These are phyloP conservation scores for Chenopodium album DNA, from an alignment of 148 eudicot genomes.

Conservation along the genomic window DNA sequence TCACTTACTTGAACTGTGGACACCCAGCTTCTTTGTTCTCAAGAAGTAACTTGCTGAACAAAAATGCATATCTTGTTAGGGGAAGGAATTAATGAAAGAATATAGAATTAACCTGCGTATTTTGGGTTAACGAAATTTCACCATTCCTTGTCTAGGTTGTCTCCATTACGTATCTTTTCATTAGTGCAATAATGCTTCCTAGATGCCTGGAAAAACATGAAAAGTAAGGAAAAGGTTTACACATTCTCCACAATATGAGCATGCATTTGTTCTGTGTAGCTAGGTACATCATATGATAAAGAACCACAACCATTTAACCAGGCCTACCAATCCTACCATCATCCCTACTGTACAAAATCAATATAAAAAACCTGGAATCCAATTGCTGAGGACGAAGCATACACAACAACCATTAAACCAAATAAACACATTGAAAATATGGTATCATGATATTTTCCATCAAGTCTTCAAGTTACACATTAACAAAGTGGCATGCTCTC, in stretches of 20 bases:
- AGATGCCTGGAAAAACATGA: constrained; percentile 61
- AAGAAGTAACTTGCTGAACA: constrained; percentile 74
- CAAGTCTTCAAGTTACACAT: not conserved
- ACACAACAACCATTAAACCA: not conserved
- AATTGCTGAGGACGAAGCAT: not conserved
- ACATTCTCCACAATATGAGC: not conserved
- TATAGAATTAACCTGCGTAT: not conserved
- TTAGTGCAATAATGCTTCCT: constrained; percentile 96
- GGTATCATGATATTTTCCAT: not conserved
- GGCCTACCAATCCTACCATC: not conserved
- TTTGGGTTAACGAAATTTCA: constrained; percentile 27
- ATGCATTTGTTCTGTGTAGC: not conserved
- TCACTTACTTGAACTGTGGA: constrained; percentile 70
- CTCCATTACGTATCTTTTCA: constrained; percentile 39
- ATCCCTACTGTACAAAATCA: not conserved
- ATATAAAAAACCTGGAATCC: not conserved
- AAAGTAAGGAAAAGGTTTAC: not conserved
- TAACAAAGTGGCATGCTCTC: not conserved
- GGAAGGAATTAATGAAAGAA: constrained; percentile 7
- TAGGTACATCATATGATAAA: not conserved
- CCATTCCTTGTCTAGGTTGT: constrained; percentile 89
- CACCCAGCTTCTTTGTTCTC: constrained; percentile 57
- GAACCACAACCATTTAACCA: not conserved
- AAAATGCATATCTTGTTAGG: constrained; percentile 12
- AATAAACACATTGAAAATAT: not conserved